Percentiles rank a stretch among this genome's conserved stretches.
Evolutionary conservation across 2,329 filamentous ascomycete genomes (phyloP).

Genomic region (Calonectria fujianensis): DNA sequence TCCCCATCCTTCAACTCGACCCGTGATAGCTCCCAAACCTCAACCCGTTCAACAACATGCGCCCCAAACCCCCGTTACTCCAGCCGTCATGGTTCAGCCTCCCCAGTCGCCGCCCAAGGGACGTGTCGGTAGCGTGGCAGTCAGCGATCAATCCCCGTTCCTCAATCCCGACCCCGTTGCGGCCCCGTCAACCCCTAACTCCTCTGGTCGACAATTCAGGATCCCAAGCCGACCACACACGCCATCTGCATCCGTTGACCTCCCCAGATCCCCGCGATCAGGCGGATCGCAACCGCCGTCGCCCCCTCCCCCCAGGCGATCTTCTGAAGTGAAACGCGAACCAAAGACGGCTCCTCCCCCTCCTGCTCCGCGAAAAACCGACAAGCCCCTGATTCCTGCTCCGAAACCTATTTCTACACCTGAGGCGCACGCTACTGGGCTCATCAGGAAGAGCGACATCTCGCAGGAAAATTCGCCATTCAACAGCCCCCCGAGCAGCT

Average conservation of each 20-base stretch:
- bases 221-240: conserved; percentile 75
- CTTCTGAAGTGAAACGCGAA: conserved; percentile 73
- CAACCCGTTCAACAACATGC: conserved; percentile 46
- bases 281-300: conserved; percentile 73
- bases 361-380: conserved; percentile 83
- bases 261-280: conserved; percentile 67
- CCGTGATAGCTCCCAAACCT: conserved; percentile 51
- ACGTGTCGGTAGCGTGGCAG: conserved; percentile 58
- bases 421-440: conserved; percentile 38
- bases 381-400: conserved; percentile 73
- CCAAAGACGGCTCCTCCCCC: conserved; percentile 74
- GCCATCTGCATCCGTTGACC: conserved; percentile 64
- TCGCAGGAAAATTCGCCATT: conserved; percentile 82
- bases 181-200: conserved; percentile 63
- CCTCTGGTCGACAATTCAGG: conserved; percentile 68
- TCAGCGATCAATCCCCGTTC: conserved; percentile 66
- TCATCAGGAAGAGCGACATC: conserved; percentile 46
- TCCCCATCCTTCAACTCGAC: conserved; percentile 52
- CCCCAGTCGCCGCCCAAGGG: conserved; percentile 80
- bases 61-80: conserved; percentile 65
- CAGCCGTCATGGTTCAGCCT: conserved; percentile 81
- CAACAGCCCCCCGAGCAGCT: conserved; percentile 87
- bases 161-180: conserved; percentile 69
- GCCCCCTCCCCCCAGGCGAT: conserved; percentile 78
- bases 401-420: conserved; percentile 45